Evolutionary conservation across 176 grass and related monocot species (phyloP).

Genomic region (sorghum (Sorghum bicolor)): Sorghum_bicolor_NCBIv3 NC_012875.2:59647001-59647500

Average conservation of each 20-base stretch:
- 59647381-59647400: background rate
- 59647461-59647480: background rate
- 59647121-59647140: constrained; percentile 87
- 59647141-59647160: constrained; percentile 40
- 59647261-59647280: constrained; percentile 96
- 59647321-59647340: constrained; percentile 46
- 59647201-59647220: constrained; percentile 70
- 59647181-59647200: background rate
- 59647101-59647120: constrained; percentile 76
- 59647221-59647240: constrained; percentile 76
- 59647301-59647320: constrained; percentile 70
- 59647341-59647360: background rate
- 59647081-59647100: constrained; percentile 97
- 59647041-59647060: constrained; percentile 84
- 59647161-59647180: constrained; percentile 8
- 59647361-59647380: background rate
- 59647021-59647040: background rate
- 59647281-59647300: constrained; percentile 65
- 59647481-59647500: background rate
- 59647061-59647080: constrained; percentile 98
- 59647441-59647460: background rate
- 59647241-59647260: constrained; percentile 93
- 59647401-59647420: background rate
- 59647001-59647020: constrained; percentile 20
- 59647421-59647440: background rate